These are phyloP conservation scores for Elsinoe necatrix DNA, from an alignment of 2,329 filamentous ascomycete genomes.

Conservation along the genomic window DNA sequence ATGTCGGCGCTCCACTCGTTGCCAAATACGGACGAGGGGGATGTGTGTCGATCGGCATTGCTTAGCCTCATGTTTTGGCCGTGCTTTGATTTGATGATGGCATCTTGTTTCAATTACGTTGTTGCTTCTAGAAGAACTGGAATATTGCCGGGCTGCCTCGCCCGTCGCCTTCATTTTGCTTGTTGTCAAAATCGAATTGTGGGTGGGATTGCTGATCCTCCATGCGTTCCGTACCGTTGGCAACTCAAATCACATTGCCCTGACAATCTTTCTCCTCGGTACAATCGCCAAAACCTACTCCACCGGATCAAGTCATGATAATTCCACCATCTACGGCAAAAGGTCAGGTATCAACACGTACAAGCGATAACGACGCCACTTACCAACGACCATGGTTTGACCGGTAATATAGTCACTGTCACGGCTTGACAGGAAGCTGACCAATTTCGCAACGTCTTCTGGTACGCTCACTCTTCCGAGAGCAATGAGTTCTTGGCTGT, in stretches of 20 bases:
- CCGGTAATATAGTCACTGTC: slow-evolving; percentile 59
- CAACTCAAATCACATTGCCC: neutral
- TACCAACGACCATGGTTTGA: slow-evolving; percentile 50
- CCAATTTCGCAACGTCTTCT: slow-evolving; percentile 54
- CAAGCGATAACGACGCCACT: neutral
- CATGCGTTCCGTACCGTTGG: slow-evolving; percentile 10
- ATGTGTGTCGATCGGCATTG: neutral
- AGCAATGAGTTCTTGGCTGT: slow-evolving; percentile 46
- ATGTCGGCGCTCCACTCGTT: neutral
- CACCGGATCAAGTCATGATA: slow-evolving; percentile 24
- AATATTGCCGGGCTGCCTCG: neutral
- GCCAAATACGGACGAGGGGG: neutral
- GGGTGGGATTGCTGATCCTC: slow-evolving; percentile 1
- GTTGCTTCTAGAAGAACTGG: slow-evolving; percentile 2
- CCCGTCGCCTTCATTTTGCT: neutral
- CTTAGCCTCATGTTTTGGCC: slow-evolving; percentile 3
- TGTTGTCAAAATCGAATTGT: neutral
- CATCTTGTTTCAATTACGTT: neutral
- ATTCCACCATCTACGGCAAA: slow-evolving; percentile 25
- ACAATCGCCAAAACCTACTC: slow-evolving; percentile 16
- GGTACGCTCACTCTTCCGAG: slow-evolving; percentile 51
- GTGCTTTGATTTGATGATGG: slow-evolving; percentile 4
- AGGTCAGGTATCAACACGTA: neutral
- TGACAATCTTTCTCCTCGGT: neutral
- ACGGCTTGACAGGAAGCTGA: slow-evolving; percentile 52